Evolutionary conservation across 306 rosid genomes (phyloP), one percentile per base, ranked within the genome.

Genomic region (Trifolium fragiferum): DNA sequence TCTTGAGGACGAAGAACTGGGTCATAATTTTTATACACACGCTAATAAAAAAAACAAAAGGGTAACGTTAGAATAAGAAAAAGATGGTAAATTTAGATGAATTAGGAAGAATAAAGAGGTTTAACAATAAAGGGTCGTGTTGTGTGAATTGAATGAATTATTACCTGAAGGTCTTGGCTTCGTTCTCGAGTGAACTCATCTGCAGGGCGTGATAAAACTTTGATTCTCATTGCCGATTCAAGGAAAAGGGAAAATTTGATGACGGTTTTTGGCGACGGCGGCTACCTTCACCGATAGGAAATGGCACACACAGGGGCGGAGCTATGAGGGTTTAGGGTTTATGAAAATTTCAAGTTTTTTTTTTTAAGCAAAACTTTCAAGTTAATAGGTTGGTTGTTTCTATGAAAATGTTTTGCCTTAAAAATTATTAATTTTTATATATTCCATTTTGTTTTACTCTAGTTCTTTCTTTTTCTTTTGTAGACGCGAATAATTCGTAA

Each of bases 141-240:
- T 43, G n/a, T 43, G 49, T 43, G 54, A 0, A 23, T 37, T 66
- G 51, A 47, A 49, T 49, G 21, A 62, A 69, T 81, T 44, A 90
- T 96, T 87, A 93, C 98, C 88, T 91, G 98, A 64, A 94, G 96
- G 68, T 94, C 99, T 43, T 91, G 86, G 78, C 99, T 91, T 74
- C 99, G 87, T 81, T 94, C 99, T 37, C 93, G 87, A 0, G 97
- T 94, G 83, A 84, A 89, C 18, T 92, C 99, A 16, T 92, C 99
- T 0, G 84, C 68, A 33, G 96, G 87, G 51, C 99, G 97, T 10
- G 96, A 92, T 73, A 94, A 87, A 30, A 90, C 95, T 80, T 94
- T 92, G 74, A 93, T 88, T 85, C 83, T 91, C 98, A 57, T 57
- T 15, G 38, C 8, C 0, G 38, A 4, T 27, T 27, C 30, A 27